Conservation (phyloP, 192 early-diverging fungal genomes). For the Linderina pennispora region DNA sequence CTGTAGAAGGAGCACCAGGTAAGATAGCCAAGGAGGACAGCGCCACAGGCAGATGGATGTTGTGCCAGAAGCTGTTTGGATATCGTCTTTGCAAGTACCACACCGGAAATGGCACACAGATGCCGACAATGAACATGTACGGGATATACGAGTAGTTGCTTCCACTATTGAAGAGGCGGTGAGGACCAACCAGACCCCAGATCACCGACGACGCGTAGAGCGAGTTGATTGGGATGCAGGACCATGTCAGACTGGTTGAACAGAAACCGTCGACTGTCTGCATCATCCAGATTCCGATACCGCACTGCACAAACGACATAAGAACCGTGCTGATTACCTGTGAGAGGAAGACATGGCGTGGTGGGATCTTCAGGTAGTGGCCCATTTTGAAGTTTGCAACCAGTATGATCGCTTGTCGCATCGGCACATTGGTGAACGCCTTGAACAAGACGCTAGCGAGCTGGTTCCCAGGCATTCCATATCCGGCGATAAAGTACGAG, state of each 20-base stretch:
- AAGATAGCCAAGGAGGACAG: conserved; percentile 42
- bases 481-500: conserved; percentile 56
- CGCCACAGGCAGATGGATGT: conserved; percentile 55
- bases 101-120: conserved; percentile 53
- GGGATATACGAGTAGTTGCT: conserved; percentile 23
- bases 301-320: no score
- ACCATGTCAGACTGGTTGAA: conserved; percentile 53
- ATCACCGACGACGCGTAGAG: conserved; percentile 56
- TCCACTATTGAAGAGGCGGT: conserved; percentile 48
- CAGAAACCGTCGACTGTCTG: conserved; percentile 6
- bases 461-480: conserved; percentile 54
- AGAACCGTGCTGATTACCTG: conserved; percentile 56
- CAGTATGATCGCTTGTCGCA: conserved; percentile 56
- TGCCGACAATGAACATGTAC: conserved; percentile 46
- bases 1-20: conserved; percentile 40
- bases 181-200: conserved; percentile 61
- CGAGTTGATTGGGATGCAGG: conserved; percentile 31
- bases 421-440: conserved; percentile 55
- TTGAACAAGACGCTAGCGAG: conserved; percentile 67
- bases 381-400: conserved; percentile 56
- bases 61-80: conserved; percentile 55
- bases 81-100: conserved; percentile 49
- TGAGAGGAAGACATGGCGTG: conserved; percentile 55
- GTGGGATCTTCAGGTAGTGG: conserved; percentile 67
- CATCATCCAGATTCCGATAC: conserved; percentile 52